These are phyloP conservation scores for Sphaerostilbella broomeana DNA, from an alignment of 2,329 filamentous ascomycete genomes.

Conservation along the genomic window DNA sequence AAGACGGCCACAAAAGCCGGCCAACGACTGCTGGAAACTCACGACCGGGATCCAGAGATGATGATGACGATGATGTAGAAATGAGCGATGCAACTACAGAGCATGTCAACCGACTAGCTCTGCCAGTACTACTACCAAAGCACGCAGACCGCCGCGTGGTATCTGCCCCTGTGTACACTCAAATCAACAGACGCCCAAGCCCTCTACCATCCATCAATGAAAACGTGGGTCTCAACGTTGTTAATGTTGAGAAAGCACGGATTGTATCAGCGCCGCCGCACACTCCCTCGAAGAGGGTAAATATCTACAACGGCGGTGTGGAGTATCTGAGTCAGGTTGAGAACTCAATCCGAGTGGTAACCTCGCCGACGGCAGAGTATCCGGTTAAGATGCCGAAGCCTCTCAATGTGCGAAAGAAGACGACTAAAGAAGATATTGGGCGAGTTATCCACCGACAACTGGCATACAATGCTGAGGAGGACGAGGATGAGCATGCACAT, in stretches of 20 bases:
- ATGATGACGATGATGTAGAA: not conserved
- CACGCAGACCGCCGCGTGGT: conserved; percentile 40
- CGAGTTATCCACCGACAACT: conserved; percentile 17
- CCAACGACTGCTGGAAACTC: conserved; percentile 17
- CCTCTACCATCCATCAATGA: conserved; percentile 46
- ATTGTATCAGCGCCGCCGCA: conserved; percentile 42
- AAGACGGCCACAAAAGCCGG: conserved; percentile 18
- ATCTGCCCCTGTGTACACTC: conserved; percentile 45
- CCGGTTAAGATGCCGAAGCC: conserved; percentile 31
- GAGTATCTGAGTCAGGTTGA: conserved; percentile 41
- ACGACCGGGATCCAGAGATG: conserved; percentile 22
- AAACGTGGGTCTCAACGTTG: conserved; percentile 22
- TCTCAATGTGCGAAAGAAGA: conserved; percentile 38
- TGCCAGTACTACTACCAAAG: conserved; percentile 26
- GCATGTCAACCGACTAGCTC: conserved; percentile 23
- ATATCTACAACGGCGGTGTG: conserved; percentile 32
- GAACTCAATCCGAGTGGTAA: conserved; percentile 50
- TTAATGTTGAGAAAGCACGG: conserved; percentile 32
- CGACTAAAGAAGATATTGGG: conserved; percentile 18
- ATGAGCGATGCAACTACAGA: conserved; percentile 7
- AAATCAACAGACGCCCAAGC: conserved; percentile 31
- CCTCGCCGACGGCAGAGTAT: conserved; percentile 37
- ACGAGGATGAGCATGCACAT: conserved; percentile 16
- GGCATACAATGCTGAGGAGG: conserved; percentile 14
- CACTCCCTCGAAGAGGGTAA: conserved; percentile 23